Percentiles rank a stretch among this genome's conserved stretches.
These are phyloP conservation scores for Ambrosia trifida DNA, from an alignment of 129 eudicot genomes.

Conservation along the genomic window DNA sequence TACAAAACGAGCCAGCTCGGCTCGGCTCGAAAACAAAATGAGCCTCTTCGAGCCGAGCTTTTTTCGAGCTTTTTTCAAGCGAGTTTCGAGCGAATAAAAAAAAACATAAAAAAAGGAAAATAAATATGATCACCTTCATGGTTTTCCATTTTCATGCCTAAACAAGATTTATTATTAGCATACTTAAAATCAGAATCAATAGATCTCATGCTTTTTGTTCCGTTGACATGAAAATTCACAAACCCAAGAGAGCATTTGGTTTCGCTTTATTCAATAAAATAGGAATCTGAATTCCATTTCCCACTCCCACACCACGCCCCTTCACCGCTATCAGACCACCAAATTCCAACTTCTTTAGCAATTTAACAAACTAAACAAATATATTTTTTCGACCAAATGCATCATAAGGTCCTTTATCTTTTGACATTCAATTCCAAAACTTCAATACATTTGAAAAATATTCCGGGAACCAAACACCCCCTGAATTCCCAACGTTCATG, in stretches of 20 bases:
- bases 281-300: neutral
- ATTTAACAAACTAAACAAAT: neutral
- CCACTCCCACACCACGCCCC: neutral
- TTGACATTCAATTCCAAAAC: neutral
- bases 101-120: neutral
- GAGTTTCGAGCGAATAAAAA: too few relatives aligned
- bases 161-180: neutral
- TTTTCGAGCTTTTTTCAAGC: too few relatives aligned
- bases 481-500: neutral
- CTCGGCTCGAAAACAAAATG: too few relatives aligned
- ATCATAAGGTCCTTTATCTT: neutral
- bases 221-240: constrained; percentile 10
- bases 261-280: neutral
- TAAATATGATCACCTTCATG: neutral
- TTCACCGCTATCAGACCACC: neutral
- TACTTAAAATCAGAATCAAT: neutral
- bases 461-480: neutral
- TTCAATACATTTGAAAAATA: neutral
- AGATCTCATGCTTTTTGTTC: neutral
- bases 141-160: constrained; percentile 1
- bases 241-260: neutral
- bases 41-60: too few relatives aligned
- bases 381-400: neutral
- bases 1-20: too few relatives aligned
- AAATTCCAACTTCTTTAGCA: neutral